These are phyloP conservation scores for Neofusicoccum sp. DNA, from an alignment of 2,329 filamentous ascomycete genomes.

Conservation along the genomic window DNA sequence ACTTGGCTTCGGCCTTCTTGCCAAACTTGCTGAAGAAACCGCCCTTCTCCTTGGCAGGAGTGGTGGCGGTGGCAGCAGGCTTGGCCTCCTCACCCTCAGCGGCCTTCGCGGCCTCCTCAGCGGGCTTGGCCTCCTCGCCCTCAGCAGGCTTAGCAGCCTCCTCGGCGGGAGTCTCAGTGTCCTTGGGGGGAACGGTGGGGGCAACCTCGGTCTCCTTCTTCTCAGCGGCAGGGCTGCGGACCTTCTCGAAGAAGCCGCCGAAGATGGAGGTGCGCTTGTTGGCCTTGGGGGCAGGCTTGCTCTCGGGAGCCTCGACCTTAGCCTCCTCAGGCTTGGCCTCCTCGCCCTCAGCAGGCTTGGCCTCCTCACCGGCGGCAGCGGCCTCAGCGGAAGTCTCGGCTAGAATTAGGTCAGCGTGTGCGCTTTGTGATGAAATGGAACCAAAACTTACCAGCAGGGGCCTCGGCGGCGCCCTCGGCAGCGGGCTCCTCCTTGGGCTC, in stretches of 20 bases:
- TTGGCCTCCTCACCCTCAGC: conserved; percentile 14
- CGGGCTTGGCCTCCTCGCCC: conserved; percentile 20
- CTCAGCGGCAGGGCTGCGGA: conserved; percentile 51
- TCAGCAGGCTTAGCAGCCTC: conserved; percentile 26
- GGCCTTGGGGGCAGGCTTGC: conserved; percentile 55
- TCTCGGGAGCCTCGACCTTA: conserved; percentile 41
- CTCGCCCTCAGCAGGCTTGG: conserved; percentile 25
- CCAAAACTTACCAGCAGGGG: conserved; percentile 30
- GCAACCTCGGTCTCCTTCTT: conserved; percentile 70
- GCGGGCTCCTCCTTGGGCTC: conserved; percentile 40
- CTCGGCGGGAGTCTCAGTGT: conserved; percentile 39
- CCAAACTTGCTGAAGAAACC: conserved; percentile 64
- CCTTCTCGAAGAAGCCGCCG: conserved; percentile 66
- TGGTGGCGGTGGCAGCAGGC: conserved; percentile 38
- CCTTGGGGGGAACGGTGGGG: conserved; percentile 49
- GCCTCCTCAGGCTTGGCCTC: conserved; percentile 30
- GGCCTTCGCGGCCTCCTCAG: conserved; percentile 25
- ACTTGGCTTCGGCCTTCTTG: conserved; percentile 71
- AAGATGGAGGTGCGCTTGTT: conserved; percentile 87
- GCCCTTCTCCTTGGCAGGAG: conserved; percentile 50
- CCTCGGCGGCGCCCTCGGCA: conserved; percentile 29
- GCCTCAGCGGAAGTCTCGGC: conserved; percentile 28
- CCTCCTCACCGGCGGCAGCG: conserved; percentile 41
- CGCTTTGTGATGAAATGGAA: too few relatives aligned
- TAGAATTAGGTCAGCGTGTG: neutral